phyloP scores from a whole-genome alignment of 805 yeast species.

The Candida caryicola region DNA sequence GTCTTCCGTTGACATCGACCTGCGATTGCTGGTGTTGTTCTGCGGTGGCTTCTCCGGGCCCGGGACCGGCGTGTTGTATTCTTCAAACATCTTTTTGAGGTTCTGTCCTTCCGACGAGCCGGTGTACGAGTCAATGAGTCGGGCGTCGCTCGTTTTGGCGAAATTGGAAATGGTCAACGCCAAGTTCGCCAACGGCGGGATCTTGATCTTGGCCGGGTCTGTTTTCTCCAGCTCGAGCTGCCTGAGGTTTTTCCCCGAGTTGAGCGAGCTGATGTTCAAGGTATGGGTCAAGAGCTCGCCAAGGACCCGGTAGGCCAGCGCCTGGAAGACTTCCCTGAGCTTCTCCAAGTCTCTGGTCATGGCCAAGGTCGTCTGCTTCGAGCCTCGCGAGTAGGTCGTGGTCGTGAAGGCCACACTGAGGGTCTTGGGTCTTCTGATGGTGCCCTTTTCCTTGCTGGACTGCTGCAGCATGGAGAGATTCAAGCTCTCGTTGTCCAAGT shows the following conservation, averaged over 20 bases:
- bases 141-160: conserved; percentile 38
- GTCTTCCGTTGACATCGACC: conserved; percentile 14
- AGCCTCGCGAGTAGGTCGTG: conserved; percentile 20
- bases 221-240: conserved; percentile 15
- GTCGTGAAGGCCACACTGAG: conserved; percentile 40
- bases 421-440: conserved; percentile 53
- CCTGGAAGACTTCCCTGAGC: conserved; percentile 19
- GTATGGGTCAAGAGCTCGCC: conserved; percentile 35
- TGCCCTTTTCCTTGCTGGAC: conserved; percentile 19
- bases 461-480: conserved; percentile 25
- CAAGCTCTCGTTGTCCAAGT: conserved; percentile 64
- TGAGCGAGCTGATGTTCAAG: conserved; percentile 20
- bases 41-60: background rate
- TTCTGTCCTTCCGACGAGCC: conserved; percentile 9
- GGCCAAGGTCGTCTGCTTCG: conserved; percentile 44
- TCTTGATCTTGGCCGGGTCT: conserved; percentile 18
- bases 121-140: conserved; percentile 32
- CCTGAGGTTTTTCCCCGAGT: conserved; percentile 16
- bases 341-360: conserved; percentile 33
- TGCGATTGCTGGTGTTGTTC: conserved; percentile 1
- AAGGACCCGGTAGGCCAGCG: conserved; percentile 35
- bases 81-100: conserved; percentile 15
- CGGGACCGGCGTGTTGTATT: conserved; percentile 6
- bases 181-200: conserved; percentile 47
- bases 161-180: conserved; percentile 55